These are phyloP conservation scores for Ilyonectria destructans DNA, from an alignment of 2,329 filamentous ascomycete species.

Conservation along the genomic window DNA sequence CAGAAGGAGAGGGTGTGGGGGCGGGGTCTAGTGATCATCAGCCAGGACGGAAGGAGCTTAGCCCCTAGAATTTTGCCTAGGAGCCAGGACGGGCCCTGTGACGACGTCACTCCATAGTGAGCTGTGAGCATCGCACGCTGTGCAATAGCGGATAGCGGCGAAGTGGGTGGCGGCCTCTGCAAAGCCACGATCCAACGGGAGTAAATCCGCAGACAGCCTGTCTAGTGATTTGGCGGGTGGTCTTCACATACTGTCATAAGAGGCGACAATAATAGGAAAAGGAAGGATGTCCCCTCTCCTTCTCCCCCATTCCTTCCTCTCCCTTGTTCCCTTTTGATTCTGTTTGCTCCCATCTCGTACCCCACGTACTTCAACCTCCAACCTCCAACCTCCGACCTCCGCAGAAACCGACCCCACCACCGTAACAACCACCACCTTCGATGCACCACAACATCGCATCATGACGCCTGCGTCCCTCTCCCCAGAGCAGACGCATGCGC, in stretches of 20 bases:
- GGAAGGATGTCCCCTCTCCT: background rate
- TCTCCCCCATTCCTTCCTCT: background rate
- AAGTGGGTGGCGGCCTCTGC: background rate
- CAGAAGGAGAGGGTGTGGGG: background rate
- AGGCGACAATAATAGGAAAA: background rate
- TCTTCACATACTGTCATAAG: background rate
- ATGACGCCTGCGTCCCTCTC: slow-evolving; percentile 50
- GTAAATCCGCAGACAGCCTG: background rate
- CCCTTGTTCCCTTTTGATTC: background rate
- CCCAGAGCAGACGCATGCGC: slow-evolving; percentile 64
- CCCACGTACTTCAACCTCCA: background rate
- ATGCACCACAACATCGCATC: slow-evolving; percentile 36
- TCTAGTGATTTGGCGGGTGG: too few species aligned
- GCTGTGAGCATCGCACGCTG: background rate
- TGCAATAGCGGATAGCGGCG: background rate
- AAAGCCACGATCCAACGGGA: background rate
- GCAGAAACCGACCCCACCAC: slow-evolving; percentile 5
- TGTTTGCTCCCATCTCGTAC: background rate
- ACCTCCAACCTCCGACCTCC: background rate
- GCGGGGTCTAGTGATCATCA: background rate
- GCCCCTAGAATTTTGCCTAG: background rate
- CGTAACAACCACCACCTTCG: background rate
- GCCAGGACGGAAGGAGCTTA: slow-evolving; percentile 4
- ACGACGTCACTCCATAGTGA: background rate
- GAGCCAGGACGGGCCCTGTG: background rate